These are phyloP conservation scores for Cladosporium colombiae DNA, from an alignment of 2,329 filamentous ascomycete genomes.

Conservation along the genomic window DNA sequence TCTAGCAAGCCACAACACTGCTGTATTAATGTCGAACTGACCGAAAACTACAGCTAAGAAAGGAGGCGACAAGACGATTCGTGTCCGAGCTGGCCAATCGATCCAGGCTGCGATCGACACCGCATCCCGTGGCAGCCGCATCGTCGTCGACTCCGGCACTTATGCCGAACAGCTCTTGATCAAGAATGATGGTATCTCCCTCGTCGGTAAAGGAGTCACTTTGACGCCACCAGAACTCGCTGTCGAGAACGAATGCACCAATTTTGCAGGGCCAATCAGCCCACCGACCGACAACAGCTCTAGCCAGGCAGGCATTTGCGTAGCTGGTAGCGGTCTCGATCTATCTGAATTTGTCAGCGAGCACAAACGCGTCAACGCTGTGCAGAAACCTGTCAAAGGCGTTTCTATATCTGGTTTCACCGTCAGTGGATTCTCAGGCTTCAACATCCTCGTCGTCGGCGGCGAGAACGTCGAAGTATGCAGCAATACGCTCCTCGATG, in stretches of 20 bases:
- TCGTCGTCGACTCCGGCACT: slow-evolving; percentile 38
- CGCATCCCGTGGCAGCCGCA: slow-evolving; percentile 35
- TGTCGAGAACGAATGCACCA: slow-evolving; percentile 37
- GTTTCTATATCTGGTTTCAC: slow-evolving; percentile 37
- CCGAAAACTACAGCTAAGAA: background rate
- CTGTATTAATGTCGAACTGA: background rate
- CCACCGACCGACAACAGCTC: background rate
- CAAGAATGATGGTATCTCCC: slow-evolving; percentile 37
- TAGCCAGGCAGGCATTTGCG: slow-evolving; percentile 40
- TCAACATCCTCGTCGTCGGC: slow-evolving; percentile 43
- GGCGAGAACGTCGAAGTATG: slow-evolving; percentile 33
- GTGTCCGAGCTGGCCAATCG: slow-evolving; percentile 16
- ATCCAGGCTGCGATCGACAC: slow-evolving; percentile 39
- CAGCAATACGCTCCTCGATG: slow-evolving; percentile 36
- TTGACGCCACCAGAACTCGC: slow-evolving; percentile 32
- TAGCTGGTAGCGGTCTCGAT: slow-evolving; percentile 35
- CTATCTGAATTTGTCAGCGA: slow-evolving; percentile 33
- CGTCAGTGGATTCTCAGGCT: slow-evolving; percentile 42
- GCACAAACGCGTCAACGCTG: slow-evolving; percentile 36
- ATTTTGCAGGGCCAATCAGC: slow-evolving; percentile 30
- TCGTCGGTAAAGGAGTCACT: slow-evolving; percentile 34
- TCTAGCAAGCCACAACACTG: background rate
- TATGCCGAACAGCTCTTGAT: slow-evolving; percentile 42
- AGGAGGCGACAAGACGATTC: slow-evolving; percentile 5
- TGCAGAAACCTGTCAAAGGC: slow-evolving; percentile 32